Evolutionary conservation across 2,329 filamentous ascomycete genomes (phyloP).

Genomic region (Fusarium lyarnte): DNA sequence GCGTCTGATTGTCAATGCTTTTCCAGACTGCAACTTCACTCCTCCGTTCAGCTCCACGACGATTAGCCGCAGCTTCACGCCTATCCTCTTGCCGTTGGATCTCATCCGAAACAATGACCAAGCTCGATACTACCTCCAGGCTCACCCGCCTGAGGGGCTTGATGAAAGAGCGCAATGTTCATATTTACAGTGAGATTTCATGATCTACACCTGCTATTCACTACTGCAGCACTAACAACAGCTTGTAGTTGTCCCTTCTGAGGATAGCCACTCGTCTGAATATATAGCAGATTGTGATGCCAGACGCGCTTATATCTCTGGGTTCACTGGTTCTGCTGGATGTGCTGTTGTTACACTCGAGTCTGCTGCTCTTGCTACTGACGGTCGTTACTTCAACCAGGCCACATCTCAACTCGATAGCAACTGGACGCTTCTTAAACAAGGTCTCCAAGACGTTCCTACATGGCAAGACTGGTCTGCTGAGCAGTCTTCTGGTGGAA

Average conservation of each 20-base stretch:
- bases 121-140: conserved; percentile 79
- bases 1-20: conserved; percentile 39
- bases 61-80: conserved; percentile 11
- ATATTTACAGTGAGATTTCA: conserved; percentile 83
- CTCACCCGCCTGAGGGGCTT: conserved; percentile 80
- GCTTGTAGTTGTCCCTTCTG: conserved; percentile 84
- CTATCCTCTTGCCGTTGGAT: conserved; percentile 22
- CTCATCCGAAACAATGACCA: conserved; percentile 45
- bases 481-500: conserved; percentile 85
- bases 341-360: conserved; percentile 88
- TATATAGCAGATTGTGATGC: conserved; percentile 98
- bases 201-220: neutral
- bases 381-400: conserved; percentile 98
- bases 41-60: conserved; percentile 34
- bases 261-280: conserved; percentile 97
- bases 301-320: conserved; percentile 88
- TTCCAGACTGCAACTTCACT: conserved; percentile 37
- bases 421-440: conserved; percentile 93
- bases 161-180: conserved; percentile 88
- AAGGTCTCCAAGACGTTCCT: conserved; percentile 90
- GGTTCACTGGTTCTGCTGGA: conserved; percentile 94
- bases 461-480: conserved; percentile 98
- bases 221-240: conserved; percentile 13
- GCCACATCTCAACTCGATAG: conserved; percentile 87
- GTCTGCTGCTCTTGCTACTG: conserved; percentile 90